Evolutionary conservation across 2,329 filamentous ascomycete genomes (phyloP).

Genomic region (Colletotrichum lentis): DNA sequence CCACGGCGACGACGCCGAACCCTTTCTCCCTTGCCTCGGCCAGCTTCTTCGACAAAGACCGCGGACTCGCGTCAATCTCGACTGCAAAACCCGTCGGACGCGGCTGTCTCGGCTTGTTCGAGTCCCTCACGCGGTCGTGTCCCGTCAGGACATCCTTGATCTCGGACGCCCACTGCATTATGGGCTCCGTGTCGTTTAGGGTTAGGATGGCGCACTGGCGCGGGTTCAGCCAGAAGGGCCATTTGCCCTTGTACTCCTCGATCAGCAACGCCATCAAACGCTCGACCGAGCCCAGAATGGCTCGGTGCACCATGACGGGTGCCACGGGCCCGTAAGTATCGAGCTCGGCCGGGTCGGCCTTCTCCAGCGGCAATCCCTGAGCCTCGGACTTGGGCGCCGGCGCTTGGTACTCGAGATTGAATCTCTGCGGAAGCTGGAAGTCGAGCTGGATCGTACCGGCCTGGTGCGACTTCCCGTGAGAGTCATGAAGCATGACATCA

Average conservation of each 20-base stretch:
- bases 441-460: conserved; percentile 90
- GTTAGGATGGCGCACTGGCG: conserved; percentile 79
- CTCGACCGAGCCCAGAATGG: conserved; percentile 84
- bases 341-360: conserved; percentile 18
- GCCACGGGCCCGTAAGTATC: conserved; percentile 64
- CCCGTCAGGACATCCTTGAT: conserved; percentile 62
- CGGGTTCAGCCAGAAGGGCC: conserved; percentile 90
- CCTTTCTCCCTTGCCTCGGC: conserved; percentile 74
- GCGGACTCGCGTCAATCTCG: conserved; percentile 72
- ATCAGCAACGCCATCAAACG: conserved; percentile 85
- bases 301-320: conserved; percentile 85
- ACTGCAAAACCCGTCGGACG: conserved; percentile 71
- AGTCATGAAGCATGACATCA: conserved; percentile 82
- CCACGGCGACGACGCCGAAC: conserved; percentile 76
- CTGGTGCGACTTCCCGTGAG: conserved; percentile 85
- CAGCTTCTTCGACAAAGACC: conserved; percentile 73
- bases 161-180: conserved; percentile 59
- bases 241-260: conserved; percentile 80
- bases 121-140: conserved; percentile 47
- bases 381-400: conserved; percentile 70
- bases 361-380: conserved; percentile 56
- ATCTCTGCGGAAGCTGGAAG: conserved; percentile 86
- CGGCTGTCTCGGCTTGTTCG: conserved; percentile 43
- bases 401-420: conserved; percentile 77
- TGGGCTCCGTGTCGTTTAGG: conserved; percentile 67